phyloP scores from a whole-genome alignment of 2,329 filamentous ascomycete genomes.

The Lecanicillium sp. region DNA sequence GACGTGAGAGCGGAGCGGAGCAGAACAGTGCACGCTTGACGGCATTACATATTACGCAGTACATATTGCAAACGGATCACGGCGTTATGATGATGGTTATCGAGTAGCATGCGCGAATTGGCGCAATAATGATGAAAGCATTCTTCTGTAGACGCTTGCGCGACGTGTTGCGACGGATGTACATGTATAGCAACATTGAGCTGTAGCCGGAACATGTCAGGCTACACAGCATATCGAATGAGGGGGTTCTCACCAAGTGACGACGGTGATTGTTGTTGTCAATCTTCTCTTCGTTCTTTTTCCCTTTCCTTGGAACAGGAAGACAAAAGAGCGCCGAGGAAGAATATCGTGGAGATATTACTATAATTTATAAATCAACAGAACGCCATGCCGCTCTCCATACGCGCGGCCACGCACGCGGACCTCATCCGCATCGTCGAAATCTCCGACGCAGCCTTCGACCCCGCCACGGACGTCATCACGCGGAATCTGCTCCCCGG shows the following conservation, averaged over 20 bases:
- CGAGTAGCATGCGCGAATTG: neutral
- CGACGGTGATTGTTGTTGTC: too few species aligned
- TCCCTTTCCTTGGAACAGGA: too few species aligned
- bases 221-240: too few species aligned
- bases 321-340: too few species aligned
- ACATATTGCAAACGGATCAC: conserved; percentile 1
- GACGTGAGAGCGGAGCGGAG: neutral
- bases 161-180: too few species aligned
- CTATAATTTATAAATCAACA: neutral
- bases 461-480: conserved; percentile 17
- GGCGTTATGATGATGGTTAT: conserved; percentile 7
- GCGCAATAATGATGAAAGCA: neutral
- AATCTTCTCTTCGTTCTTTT: too few species aligned
- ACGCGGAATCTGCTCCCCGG: conserved; percentile 14
- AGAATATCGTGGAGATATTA: too few species aligned
- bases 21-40: neutral
- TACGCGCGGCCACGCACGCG: conserved; percentile 14
- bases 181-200: too few species aligned
- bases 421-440: conserved; percentile 15
- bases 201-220: too few species aligned
- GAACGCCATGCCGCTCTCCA: conserved; percentile 14
- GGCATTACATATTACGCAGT: conserved; percentile 1
- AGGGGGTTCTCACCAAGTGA: too few species aligned
- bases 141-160: too few species aligned
- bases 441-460: conserved; percentile 14